phyloP scores from a whole-genome alignment of 2,329 filamentous ascomycete species.

The Cyphellophora attinorum region DNA sequence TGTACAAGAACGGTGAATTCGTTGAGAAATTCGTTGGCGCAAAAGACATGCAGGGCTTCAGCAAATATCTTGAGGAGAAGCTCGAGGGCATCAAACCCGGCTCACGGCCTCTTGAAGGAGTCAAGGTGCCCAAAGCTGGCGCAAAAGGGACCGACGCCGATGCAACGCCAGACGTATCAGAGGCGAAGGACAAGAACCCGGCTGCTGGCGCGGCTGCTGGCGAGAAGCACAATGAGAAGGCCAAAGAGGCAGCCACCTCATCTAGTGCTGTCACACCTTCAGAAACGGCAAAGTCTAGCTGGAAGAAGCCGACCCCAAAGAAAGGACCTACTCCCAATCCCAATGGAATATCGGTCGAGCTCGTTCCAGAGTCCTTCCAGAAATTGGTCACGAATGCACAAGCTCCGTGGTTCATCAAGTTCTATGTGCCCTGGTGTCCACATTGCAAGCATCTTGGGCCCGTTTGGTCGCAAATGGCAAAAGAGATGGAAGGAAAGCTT shows the following conservation, averaged over 20 bases:
- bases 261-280: slow-evolving; percentile 19
- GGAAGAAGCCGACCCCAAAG: slow-evolving; percentile 44
- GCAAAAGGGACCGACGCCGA: slow-evolving; percentile 41
- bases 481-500: slow-evolving; percentile 79
- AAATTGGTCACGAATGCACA: slow-evolving; percentile 73
- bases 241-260: slow-evolving; percentile 25
- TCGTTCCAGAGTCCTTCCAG: slow-evolving; percentile 81
- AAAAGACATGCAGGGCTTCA: slow-evolving; percentile 58
- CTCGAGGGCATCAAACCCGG: slow-evolving; percentile 74
- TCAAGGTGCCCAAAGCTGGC: slow-evolving; percentile 63
- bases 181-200: slow-evolving; percentile 33
- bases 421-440: slow-evolving; percentile 94
- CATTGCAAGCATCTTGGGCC: slow-evolving; percentile 92
- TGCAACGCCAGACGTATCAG: slow-evolving; percentile 26
- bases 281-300: slow-evolving; percentile 29
- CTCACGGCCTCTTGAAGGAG: slow-evolving; percentile 57
- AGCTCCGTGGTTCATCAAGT: slow-evolving; percentile 97
- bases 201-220: slow-evolving; percentile 28
- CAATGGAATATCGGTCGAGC: slow-evolving; percentile 61
- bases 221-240: slow-evolving; percentile 33
- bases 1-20: slow-evolving; percentile 70
- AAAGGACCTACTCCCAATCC: slow-evolving; percentile 55
- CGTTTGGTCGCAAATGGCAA: slow-evolving; percentile 79
- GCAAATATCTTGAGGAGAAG: slow-evolving; percentile 62
- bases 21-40: slow-evolving; percentile 55